Conservation (phyloP, 768 basidiomycete species). For the Psilocybe cyanescens region DNA sequence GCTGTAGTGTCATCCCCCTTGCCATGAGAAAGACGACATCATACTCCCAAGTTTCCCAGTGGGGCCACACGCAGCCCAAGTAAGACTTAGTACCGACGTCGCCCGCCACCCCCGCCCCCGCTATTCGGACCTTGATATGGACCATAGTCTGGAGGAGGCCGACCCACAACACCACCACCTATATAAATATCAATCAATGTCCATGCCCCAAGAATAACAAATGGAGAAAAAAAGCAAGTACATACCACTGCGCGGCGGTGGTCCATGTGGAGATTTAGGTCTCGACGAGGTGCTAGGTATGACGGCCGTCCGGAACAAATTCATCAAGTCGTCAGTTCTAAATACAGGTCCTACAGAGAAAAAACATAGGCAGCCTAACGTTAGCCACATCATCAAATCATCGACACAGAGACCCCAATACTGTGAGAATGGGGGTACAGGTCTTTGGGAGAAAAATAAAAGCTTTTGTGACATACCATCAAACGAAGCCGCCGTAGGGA, state of each 20-base stretch:
- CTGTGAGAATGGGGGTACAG: background rate
- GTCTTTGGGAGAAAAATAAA: slow-evolving; percentile 4
- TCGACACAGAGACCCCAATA: background rate
- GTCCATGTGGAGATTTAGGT: slow-evolving; percentile 62
- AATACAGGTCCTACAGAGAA: slow-evolving; percentile 77
- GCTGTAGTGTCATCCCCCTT: too few relatives aligned
- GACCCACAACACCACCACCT: slow-evolving; percentile 54
- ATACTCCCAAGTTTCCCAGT: background rate
- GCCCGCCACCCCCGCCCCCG: slow-evolving; percentile 24
- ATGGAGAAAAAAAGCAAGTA: slow-evolving; percentile 8
- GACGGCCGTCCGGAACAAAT: slow-evolving; percentile 78
- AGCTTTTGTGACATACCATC: slow-evolving; percentile 64
- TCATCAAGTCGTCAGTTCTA: slow-evolving; percentile 89
- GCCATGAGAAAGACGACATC: too few relatives aligned
- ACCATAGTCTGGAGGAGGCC: slow-evolving; percentile 86
- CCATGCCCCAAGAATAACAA: slow-evolving; percentile 1
- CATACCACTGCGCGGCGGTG: slow-evolving; percentile 55
- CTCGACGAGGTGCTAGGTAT: slow-evolving; percentile 64
- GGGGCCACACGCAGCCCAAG: slow-evolving; percentile 3
- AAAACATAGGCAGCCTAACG: too few relatives aligned
- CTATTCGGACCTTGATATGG: slow-evolving; percentile 77
- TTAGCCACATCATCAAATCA: background rate
- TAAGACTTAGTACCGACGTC: slow-evolving; percentile 24
- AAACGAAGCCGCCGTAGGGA: slow-evolving; percentile 76
- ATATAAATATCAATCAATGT: slow-evolving; percentile 6